Evolutionary conservation across 805 yeast species (phyloP).

Genomic region (Clavispora santaluciae): DNA sequence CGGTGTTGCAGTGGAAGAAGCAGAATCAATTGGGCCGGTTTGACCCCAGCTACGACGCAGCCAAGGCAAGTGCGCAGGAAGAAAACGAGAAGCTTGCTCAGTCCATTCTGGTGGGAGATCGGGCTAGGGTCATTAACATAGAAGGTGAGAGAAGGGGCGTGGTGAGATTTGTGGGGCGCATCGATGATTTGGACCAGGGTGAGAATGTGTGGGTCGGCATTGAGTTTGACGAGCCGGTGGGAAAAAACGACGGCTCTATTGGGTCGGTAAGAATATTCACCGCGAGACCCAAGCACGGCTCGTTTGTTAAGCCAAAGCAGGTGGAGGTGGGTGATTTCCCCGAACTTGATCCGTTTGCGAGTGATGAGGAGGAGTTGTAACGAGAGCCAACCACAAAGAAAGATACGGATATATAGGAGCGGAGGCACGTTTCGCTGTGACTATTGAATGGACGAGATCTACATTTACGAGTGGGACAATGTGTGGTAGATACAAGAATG

Average conservation of each 20-base stretch:
- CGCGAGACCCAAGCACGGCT: slow-evolving; percentile 60
- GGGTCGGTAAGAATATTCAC: slow-evolving; percentile 57
- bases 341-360: slow-evolving; percentile 40
- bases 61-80: slow-evolving; percentile 22
- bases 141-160: slow-evolving; percentile 60
- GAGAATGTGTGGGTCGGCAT: slow-evolving; percentile 73
- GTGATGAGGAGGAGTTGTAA: slow-evolving; percentile 32
- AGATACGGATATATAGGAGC: background rate
- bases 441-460: too few species aligned
- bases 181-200: slow-evolving; percentile 52
- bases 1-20: slow-evolving; percentile 77
- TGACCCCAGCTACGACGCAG: slow-evolving; percentile 45
- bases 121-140: slow-evolving; percentile 48
- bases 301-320: slow-evolving; percentile 66
- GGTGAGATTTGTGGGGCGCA: slow-evolving; percentile 65
- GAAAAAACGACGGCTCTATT: slow-evolving; percentile 78
- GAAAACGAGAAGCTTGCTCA: slow-evolving; percentile 19
- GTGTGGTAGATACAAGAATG: too few species aligned
- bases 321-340: slow-evolving; percentile 71
- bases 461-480: too few species aligned
- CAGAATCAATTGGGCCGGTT: slow-evolving; percentile 67
- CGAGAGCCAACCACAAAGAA: background rate
- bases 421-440: too few species aligned
- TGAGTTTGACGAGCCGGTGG: slow-evolving; percentile 79
- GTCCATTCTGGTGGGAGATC: slow-evolving; percentile 41